Conservation (phyloP, 192 early-diverging fungal genomes). For the Coemansia sp. region DNA sequence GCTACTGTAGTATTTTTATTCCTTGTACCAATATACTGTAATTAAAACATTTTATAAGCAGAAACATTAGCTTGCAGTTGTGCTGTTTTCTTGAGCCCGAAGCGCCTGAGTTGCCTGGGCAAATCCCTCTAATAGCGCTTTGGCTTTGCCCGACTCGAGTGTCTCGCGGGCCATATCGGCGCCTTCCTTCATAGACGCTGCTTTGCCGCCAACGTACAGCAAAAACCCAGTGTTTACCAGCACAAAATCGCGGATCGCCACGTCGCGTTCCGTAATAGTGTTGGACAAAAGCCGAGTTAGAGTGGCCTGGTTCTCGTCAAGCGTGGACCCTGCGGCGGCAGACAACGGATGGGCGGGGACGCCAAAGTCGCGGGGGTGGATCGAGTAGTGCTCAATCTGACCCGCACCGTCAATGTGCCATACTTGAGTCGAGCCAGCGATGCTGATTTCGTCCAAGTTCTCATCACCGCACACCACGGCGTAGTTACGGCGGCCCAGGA, state of each 20-base stretch:
- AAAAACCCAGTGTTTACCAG: conserved; percentile 89
- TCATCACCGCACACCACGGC: conserved; percentile 92
- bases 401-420: conserved; percentile 74
- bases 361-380: conserved; percentile 89
- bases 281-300: conserved; percentile 70
- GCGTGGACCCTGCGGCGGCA: conserved; percentile 67
- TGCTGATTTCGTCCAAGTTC: conserved; percentile 90
- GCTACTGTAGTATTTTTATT: not conserved
- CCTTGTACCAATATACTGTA: conserved; percentile 3
- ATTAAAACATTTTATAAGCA: not conserved
- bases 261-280: conserved; percentile 56
- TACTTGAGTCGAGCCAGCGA: conserved; percentile 83
- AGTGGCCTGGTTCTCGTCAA: conserved; percentile 71
- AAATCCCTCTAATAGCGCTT: conserved; percentile 65
- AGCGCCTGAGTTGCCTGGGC: conserved; percentile 28
- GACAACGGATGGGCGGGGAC: conserved; percentile 70
- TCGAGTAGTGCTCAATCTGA: conserved; percentile 60
- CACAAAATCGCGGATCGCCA: conserved; percentile 85
- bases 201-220: conserved; percentile 77
- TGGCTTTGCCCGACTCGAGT: conserved; percentile 71
- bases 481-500: conserved; percentile 76
- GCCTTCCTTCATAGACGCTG: conserved; percentile 69
- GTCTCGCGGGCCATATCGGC: conserved; percentile 73
- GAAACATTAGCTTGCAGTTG: not conserved
- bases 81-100: conserved; percentile 15